These are phyloP conservation scores for Canna indica DNA, from an alignment of 176 grass and related monocot genomes.

Conservation along the genomic window DNA sequence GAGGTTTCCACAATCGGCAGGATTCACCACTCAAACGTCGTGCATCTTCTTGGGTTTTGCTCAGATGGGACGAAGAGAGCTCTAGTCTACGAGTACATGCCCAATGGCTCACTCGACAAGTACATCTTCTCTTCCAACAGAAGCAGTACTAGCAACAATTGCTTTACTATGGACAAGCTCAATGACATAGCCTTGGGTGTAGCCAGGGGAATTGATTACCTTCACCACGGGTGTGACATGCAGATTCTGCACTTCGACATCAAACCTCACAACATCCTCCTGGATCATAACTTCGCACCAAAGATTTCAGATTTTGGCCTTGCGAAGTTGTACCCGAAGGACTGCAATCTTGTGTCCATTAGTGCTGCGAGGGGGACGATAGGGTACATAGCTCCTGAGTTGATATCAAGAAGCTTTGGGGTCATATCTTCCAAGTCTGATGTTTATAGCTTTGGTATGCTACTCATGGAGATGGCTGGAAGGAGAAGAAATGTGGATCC, in stretches of 20 bases:
- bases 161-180: conserved; percentile 27
- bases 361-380: conserved; percentile 30
- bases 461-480: neutral
- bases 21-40: conserved; percentile 44
- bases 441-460: conserved; percentile 31
- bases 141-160: neutral
- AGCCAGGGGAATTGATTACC: conserved; percentile 38
- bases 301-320: conserved; percentile 49
- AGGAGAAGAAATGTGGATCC: conserved; percentile 21
- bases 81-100: no score
- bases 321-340: conserved; percentile 41
- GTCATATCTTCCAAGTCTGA: conserved; percentile 37
- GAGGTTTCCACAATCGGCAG: conserved; percentile 16
- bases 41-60: conserved; percentile 28
- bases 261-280: conserved; percentile 46
- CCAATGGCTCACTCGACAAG: conserved; percentile 41
- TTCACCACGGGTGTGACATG: conserved; percentile 41
- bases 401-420: conserved; percentile 36
- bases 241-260: conserved; percentile 62
- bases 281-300: conserved; percentile 26
- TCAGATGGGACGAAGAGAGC: conserved; percentile 14
- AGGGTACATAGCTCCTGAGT: conserved; percentile 45
- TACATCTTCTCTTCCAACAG: conserved; percentile 26
- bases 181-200: conserved; percentile 34
- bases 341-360: conserved; percentile 16